These are phyloP conservation scores for Brassica incana DNA, from an alignment of 345 rosid species.

Conservation along the genomic window DNA sequence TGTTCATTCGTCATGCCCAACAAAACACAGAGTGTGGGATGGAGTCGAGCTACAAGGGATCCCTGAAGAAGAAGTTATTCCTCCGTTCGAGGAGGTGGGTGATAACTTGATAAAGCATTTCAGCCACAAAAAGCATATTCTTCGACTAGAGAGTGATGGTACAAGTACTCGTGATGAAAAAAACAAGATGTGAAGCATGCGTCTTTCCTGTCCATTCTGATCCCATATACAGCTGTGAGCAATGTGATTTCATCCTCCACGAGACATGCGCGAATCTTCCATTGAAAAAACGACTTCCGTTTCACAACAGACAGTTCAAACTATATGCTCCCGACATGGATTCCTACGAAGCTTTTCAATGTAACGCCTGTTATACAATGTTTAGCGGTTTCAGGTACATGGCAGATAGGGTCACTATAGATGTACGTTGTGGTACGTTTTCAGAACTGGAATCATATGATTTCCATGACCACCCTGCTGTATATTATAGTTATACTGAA, in stretches of 20 bases:
- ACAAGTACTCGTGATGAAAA: not conserved
- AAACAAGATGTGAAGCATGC: not conserved
- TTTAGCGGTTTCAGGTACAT: not conserved
- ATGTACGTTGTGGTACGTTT: not conserved
- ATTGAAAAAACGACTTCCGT: not conserved
- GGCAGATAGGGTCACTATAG: not conserved
- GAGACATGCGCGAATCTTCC: conserved; percentile 5
- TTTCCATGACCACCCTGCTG: not conserved
- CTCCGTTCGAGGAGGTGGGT: not conserved
- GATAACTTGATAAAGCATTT: not conserved
- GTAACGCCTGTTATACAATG: not conserved
- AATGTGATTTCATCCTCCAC: not conserved
- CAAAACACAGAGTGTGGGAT: not conserved
- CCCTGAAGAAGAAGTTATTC: not conserved
- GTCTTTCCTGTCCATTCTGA: not conserved
- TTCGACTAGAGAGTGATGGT: not conserved
- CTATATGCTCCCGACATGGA: not conserved
- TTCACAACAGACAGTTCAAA: not conserved
- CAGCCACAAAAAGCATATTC: not conserved
- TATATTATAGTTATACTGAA: not conserved
- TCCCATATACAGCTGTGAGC: not conserved
- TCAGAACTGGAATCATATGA: not conserved
- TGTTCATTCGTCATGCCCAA: not conserved
- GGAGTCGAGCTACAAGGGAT: not conserved
- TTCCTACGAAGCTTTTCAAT: not conserved